Conservation (phyloP, 1,284 basidiomycete genomes). For the Ustilago bromivora region DNA sequence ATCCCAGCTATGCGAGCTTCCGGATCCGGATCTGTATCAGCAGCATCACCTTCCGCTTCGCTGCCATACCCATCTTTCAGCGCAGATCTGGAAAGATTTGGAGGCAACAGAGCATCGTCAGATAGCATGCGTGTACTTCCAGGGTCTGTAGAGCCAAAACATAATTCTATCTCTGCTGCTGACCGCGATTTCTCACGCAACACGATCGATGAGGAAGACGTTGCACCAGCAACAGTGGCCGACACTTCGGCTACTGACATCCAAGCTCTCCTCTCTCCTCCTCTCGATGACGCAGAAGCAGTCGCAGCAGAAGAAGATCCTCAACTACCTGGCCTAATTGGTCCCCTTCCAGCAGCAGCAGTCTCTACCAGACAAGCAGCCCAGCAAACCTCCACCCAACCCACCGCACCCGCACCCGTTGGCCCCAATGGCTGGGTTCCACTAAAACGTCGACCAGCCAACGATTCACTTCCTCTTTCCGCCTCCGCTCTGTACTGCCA, state of each 20-base stretch:
- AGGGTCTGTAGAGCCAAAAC: slow-evolving; percentile 38
- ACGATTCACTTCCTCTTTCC: slow-evolving; percentile 41
- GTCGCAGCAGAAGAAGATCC: slow-evolving; percentile 12
- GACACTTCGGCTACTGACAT: slow-evolving; percentile 15
- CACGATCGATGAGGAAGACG: slow-evolving; percentile 15
- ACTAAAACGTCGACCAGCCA: slow-evolving; percentile 25
- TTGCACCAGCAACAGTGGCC: not conserved
- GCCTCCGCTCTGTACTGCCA: slow-evolving; percentile 60
- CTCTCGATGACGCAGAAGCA: slow-evolving; percentile 4
- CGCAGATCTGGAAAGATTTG: slow-evolving; percentile 38
- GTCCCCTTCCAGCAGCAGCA: slow-evolving; percentile 26
- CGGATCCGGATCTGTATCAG: not conserved
- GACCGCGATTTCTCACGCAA: slow-evolving; percentile 11
- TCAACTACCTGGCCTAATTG: slow-evolving; percentile 26
- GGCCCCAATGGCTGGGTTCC: slow-evolving; percentile 16
- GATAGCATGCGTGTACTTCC: slow-evolving; percentile 52
- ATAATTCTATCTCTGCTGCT: slow-evolving; percentile 3
- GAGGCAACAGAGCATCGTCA: slow-evolving; percentile 32
- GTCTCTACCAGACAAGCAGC: not conserved
- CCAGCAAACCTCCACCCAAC: not conserved
- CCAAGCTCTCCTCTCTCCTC: slow-evolving; percentile 12
- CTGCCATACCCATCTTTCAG: slow-evolving; percentile 35
- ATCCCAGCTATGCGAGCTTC: slow-evolving; percentile 16
- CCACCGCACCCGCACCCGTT: not conserved
- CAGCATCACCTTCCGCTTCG: slow-evolving; percentile 6